phyloP scores from a whole-genome alignment of 805 yeast genomes.

The Candida broadrunensis region DNA sequence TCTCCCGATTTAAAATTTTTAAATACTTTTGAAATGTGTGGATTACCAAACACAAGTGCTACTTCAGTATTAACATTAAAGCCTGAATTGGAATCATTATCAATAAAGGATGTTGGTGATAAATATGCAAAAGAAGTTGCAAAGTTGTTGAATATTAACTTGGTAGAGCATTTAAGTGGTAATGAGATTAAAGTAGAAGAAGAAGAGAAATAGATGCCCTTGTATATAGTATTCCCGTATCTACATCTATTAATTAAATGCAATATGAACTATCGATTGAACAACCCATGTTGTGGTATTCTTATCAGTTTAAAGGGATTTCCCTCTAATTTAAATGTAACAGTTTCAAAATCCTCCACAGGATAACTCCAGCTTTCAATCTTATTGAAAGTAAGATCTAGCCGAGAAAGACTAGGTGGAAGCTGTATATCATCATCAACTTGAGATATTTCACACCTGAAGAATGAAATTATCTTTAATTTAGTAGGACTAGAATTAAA shows the following conservation, averaged over 20 bases:
- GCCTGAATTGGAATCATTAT: constrained; percentile 9
- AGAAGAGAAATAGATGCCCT: constrained; percentile 48
- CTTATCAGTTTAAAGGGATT: no score
- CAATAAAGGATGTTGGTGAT: constrained; percentile 25
- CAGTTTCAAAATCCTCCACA: no score
- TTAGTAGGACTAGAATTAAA: no score
- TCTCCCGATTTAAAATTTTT: constrained; percentile 69
- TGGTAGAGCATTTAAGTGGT: constrained; percentile 24
- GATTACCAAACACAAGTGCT: constrained; percentile 55
- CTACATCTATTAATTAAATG: not conserved
- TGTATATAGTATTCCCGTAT: constrained; percentile 79
- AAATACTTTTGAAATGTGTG: constrained; percentile 80
- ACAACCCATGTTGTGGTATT: no score
- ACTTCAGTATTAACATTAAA: constrained; percentile 27
- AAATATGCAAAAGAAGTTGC: constrained; percentile 38
- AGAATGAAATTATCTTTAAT: no score
- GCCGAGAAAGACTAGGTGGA: no score
- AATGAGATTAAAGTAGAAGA: not conserved
- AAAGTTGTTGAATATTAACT: constrained; percentile 24
- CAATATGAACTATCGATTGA: no score
- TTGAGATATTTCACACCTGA: no score
- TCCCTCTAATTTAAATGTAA: no score
- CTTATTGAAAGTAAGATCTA: no score
- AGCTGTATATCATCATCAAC: no score
- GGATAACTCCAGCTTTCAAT: no score